Evolutionary conservation across 495 filamentous ascomycete genomes (phyloP), one percentile per base, ranked within the genome.

Genomic region (Aspergillus haitiensis): DNA sequence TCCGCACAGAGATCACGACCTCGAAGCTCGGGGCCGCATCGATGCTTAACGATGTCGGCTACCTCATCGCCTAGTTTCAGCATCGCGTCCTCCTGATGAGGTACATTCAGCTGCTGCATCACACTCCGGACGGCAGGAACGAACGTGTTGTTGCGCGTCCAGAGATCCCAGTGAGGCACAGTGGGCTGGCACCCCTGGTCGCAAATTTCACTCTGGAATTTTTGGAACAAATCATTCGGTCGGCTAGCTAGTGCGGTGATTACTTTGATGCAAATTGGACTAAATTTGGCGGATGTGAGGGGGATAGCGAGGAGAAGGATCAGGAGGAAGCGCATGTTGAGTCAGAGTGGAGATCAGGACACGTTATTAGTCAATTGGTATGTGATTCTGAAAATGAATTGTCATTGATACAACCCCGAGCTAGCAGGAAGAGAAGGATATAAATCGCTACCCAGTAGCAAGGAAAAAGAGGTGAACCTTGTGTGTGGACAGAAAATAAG

Each of bases 101-200:
- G 71, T 13, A 70, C 64, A 40, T 74, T 65, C 65, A 75, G 65
- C 52, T 68, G 67, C 6, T 60, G 62, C 65, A 73, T 72, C n/a
- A 77, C 55, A 53, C 60, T 70, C 67, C 71, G 74, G 39, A 77
- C 73, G 10, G 75, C 72, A 46, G 75, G 75, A 7, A 76, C 64
- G 50, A 77, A 78, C 34, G 73, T 69, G 62, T 77, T 73, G 63
- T 75, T 71, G 67, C 73, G 73, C 15, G 75, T 77, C 75, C 75
- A 78, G 40, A 77, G 73, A 56, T 78, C 75, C 75, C 75, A 78
- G 56, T 76, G 74, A 2, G 75, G 70, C 12, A 78, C 63, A 11
- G 73, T 77, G 27, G 75, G 75, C 44, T 75, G 68, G 42, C 75
- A 78, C 49, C 75, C 75, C 8, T 57, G 64, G 11, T 72, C 73